phyloP scores from a whole-genome alignment of 331 rosid genomes.

The Pyracantha coccinea region DNA sequence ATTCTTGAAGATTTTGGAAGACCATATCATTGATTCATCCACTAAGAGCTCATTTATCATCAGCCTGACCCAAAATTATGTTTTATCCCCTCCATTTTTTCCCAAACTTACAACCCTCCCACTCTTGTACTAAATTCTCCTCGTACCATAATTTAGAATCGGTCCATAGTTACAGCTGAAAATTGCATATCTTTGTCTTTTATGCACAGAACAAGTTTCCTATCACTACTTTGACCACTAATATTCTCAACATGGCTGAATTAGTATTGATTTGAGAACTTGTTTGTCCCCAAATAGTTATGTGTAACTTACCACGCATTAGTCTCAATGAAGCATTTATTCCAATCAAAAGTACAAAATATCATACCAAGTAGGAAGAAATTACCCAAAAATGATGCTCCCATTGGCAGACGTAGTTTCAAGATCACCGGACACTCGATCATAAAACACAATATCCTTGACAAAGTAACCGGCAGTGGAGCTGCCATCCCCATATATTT shows the following conservation, averaged over 20 bases:
- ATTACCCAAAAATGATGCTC: slow-evolving; percentile 85
- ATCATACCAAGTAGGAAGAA: slow-evolving; percentile 4
- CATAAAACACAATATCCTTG: slow-evolving; percentile 64
- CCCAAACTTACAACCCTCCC: too few relatives aligned
- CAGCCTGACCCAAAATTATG: background rate
- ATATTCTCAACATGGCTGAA: background rate
- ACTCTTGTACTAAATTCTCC: too few relatives aligned
- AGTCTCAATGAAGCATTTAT: background rate
- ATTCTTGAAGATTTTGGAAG: background rate
- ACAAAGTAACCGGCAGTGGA: slow-evolving; percentile 91
- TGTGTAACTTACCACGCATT: background rate
- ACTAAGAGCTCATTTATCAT: background rate
- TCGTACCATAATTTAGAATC: too few relatives aligned
- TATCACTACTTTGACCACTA: background rate
- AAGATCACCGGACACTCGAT: slow-evolving; percentile 86
- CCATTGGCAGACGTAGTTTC: slow-evolving; percentile 78
- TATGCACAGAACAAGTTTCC: background rate
- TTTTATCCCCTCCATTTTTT: too few relatives aligned
- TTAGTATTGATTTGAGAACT: background rate
- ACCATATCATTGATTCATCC: background rate
- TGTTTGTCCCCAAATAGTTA: background rate
- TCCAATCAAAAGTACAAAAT: background rate
- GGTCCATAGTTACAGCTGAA: background rate
- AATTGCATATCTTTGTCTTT: background rate
- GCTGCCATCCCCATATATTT: slow-evolving; percentile 96